phyloP scores from a whole-genome alignment of 805 yeast genomes.

The Candida nanaspora region DNA sequence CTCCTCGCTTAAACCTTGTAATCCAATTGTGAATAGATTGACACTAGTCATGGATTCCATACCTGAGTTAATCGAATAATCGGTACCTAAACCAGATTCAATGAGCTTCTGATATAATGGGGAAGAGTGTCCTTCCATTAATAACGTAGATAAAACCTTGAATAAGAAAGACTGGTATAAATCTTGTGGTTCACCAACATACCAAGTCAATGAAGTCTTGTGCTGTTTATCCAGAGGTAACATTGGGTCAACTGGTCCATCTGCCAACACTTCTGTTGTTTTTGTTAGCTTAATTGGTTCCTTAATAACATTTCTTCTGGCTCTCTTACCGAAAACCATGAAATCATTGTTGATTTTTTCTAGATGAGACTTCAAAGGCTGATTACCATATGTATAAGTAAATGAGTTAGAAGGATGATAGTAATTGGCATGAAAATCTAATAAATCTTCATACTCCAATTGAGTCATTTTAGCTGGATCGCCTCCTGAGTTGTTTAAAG shows the following conservation, averaged over 20 bases:
- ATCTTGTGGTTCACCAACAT: slow-evolving; percentile 66
- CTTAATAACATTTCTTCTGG: slow-evolving; percentile 22
- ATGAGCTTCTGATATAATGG: slow-evolving; percentile 82
- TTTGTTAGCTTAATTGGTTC: slow-evolving; percentile 41
- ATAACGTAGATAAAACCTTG: slow-evolving; percentile 60
- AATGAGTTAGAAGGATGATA: slow-evolving; percentile 90
- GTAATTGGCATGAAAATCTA: slow-evolving; percentile 64
- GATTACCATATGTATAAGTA: slow-evolving; percentile 82
- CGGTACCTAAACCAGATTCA: slow-evolving; percentile 79
- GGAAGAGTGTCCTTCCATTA: slow-evolving; percentile 89
- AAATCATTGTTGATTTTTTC: slow-evolving; percentile 46
- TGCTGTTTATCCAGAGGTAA: slow-evolving; percentile 59
- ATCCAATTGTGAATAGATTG: slow-evolving; percentile 76
- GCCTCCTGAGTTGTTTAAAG: slow-evolving; percentile 88
- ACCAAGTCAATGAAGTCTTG: slow-evolving; percentile 85
- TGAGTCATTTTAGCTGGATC: slow-evolving; percentile 79
- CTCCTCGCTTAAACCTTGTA: slow-evolving; percentile 59
- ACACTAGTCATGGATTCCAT: slow-evolving; percentile 73
- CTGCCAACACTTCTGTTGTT: slow-evolving; percentile 27
- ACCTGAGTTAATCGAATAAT: slow-evolving; percentile 83
- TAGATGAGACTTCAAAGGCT: slow-evolving; percentile 58
- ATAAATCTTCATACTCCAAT: slow-evolving; percentile 64
- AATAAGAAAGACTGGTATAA: slow-evolving; percentile 65
- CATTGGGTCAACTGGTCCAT: slow-evolving; percentile 83
- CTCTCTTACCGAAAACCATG: slow-evolving; percentile 45